Evolutionary conservation across 148 eudicot species (phyloP).

Genomic region (Rhododendron williamsianum): DNA sequence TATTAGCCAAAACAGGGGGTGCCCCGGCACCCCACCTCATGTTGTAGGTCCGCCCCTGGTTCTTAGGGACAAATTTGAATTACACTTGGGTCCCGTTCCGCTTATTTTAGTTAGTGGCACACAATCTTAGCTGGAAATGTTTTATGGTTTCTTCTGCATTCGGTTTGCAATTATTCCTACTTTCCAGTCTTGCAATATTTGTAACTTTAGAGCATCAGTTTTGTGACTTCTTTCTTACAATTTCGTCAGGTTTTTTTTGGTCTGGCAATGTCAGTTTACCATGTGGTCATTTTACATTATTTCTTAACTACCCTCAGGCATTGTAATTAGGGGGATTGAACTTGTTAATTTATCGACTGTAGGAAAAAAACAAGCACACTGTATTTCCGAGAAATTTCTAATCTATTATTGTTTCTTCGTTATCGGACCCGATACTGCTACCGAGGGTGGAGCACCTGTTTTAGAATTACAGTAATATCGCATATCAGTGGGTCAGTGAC

Average conservation of each 20-base stretch:
- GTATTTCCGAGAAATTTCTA: too few relatives aligned
- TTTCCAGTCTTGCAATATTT: neutral
- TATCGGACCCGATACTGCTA: neutral
- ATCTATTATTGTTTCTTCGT: neutral
- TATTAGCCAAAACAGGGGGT: too few relatives aligned
- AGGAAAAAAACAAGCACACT: too few relatives aligned
- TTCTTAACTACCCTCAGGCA: neutral
- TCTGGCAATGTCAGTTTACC: neutral
- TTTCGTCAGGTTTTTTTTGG: neutral
- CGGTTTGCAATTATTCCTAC: neutral
- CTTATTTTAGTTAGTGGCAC: too few relatives aligned
- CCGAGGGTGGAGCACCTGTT: neutral
- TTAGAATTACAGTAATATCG: neutral
- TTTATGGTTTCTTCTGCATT: neutral
- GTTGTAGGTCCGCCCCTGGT: too few relatives aligned
- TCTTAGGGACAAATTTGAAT: too few relatives aligned
- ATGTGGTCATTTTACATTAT: neutral
- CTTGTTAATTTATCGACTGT: too few relatives aligned
- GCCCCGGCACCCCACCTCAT: too few relatives aligned
- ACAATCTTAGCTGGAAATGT: too few relatives aligned
- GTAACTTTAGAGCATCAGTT: neutral
- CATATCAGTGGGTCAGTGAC: neutral
- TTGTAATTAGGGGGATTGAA: too few relatives aligned
- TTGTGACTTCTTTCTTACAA: neutral
- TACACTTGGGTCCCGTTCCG: too few relatives aligned